Percentiles rank a stretch among this genome's conserved stretches.
These are phyloP conservation scores for Plasmodium yoelii DNA, from an alignment of 169 alveolate genomes.

Conservation along the genomic window DNA sequence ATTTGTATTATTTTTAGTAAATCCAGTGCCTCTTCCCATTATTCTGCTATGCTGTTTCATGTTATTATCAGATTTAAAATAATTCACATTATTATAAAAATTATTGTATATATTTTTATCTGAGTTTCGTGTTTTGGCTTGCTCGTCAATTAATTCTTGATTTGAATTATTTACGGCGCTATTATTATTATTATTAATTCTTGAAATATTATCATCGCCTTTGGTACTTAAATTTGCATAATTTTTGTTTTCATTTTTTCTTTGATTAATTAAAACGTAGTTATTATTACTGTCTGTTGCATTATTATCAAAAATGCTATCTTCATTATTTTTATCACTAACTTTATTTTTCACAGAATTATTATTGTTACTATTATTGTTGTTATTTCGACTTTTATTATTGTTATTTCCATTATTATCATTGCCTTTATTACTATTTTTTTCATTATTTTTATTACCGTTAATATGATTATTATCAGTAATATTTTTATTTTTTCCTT, in stretches of 20 bases:
- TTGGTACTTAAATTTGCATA: slow-evolving; percentile 9
- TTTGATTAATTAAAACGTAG: slow-evolving; percentile 12
- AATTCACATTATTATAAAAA: slow-evolving; percentile 28
- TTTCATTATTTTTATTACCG: not conserved
- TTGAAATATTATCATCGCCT: slow-evolving; percentile 19
- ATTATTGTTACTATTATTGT: not conserved
- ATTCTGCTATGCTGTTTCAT: slow-evolving; percentile 15
- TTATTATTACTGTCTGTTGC: not conserved
- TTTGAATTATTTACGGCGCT: not conserved
- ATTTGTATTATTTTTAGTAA: slow-evolving; percentile 13
- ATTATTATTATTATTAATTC: not conserved
- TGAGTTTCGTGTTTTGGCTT: slow-evolving; percentile 7
- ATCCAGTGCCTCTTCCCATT: not conserved
- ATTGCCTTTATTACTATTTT: not conserved
- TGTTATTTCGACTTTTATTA: not conserved
- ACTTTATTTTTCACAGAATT: not conserved
- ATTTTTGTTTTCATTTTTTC: slow-evolving; percentile 35
- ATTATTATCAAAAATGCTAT: slow-evolving; percentile 4
- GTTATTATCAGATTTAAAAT: slow-evolving; percentile 41
- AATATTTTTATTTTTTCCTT: not conserved
- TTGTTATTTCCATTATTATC: slow-evolving; percentile 7
- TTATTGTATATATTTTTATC: slow-evolving; percentile 32
- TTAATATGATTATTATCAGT: not conserved
- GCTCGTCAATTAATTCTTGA: slow-evolving; percentile 18
- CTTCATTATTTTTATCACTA: slow-evolving; percentile 6